Evolutionary conservation across 2,329 filamentous ascomycete genomes (phyloP).

Genomic region (Hymenotorrendiella dingleyae): DNA sequence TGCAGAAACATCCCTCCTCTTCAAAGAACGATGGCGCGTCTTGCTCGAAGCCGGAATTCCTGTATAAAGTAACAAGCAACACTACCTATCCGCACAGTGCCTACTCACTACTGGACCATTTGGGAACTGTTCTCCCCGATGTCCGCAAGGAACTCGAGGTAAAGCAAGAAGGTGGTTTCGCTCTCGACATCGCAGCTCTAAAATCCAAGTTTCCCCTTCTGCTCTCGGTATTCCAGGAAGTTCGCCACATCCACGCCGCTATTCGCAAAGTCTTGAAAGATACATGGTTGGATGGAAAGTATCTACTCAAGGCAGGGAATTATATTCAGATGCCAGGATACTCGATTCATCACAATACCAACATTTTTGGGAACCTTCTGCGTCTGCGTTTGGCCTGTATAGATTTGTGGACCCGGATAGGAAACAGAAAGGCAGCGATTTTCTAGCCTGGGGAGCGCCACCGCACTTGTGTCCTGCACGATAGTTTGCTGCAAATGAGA

Average conservation of each 20-base stretch:
- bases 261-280: background rate
- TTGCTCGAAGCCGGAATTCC: background rate
- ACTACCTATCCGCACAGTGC: background rate
- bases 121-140: background rate
- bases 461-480: background rate
- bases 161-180: background rate
- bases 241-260: background rate
- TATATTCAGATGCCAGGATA: background rate
- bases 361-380: background rate
- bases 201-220: background rate
- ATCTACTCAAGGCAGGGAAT: background rate
- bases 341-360: background rate
- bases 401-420: background rate
- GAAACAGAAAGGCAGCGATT: background rate
- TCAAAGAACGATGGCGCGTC: background rate
- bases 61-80: background rate
- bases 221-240: background rate
- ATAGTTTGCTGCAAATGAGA: background rate
- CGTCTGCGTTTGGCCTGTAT: background rate
- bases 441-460: background rate
- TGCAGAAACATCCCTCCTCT: background rate
- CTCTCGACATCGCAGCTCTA: background rate
- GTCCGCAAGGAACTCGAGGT: background rate
- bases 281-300: background rate
- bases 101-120: background rate